Evolutionary conservation across 1,139 yeast genomes (phyloP), one percentile per base, ranked within the genome.

Genomic region (Candida tetrigidarum): DNA sequence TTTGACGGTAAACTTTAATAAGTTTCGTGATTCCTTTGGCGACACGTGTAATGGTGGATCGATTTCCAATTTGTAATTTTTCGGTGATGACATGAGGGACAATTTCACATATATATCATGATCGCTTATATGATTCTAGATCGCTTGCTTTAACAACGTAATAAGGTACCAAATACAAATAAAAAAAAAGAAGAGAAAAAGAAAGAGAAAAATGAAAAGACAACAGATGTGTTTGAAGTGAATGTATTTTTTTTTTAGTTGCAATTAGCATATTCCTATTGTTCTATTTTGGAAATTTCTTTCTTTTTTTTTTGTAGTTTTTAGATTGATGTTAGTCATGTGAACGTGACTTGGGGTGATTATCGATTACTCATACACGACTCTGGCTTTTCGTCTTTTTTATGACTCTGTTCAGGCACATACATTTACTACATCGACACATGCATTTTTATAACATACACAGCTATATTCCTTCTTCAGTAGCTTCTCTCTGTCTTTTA

Each of bases 51-150:
- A 22, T 8, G 53, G 42, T n/a, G 71, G 70, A 19, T 56, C 50
- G 33, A 66, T 59, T 39, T 66, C 67, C 43, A 69, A 56, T 18
- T 52, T 48, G 50, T 60, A 68, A 50, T 67, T 63, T 49, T 69
- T 69, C 30, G 58, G 46, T 6, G 70, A 63, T 34, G 71, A 64
- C 73, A 67, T 66, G 26, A 19, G 25, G 26, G 22, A 16, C 10
- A 40, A 30, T 9, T 25, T 48, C 40, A 48, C 50, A 49, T 44
- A 47, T 45, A 50, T 28, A 46, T 46, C 52, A 52, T 48, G 45
- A 23, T 38, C 33, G 19, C 26, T 22, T 22, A 27, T 27, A 23
- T 4, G 11, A 23, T 12, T 33, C 32, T 36, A 16, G 32, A n/a
- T 23, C n/a, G n/a, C n/a, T n/a, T n/a, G n/a, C n/a, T n/a, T n/a